Percentiles rank a stretch among this genome's conserved stretches.
phyloP scores from a whole-genome alignment of 306 rosid genomes.

The Glycine latifolia region DNA sequence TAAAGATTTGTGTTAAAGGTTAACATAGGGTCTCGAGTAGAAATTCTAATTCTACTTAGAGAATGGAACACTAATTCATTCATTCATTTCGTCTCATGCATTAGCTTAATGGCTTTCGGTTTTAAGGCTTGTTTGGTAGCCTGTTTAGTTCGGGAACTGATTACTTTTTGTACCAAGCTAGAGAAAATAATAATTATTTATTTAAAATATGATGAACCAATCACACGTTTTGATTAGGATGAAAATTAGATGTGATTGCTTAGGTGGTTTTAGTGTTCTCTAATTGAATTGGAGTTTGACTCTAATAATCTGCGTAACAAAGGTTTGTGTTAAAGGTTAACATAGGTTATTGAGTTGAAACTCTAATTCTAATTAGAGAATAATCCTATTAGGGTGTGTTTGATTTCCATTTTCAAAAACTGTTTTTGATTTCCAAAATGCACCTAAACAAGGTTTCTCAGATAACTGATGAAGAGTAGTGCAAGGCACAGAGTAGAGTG shows the following conservation, averaged over 20 bases:
- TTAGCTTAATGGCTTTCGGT: background rate
- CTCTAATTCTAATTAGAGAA: background rate
- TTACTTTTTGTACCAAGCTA: background rate
- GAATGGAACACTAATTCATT: background rate
- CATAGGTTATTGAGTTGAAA: background rate
- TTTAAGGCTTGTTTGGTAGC: background rate
- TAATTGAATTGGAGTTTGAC: background rate
- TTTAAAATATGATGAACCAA: background rate
- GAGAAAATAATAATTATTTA: background rate
- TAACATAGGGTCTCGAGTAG: background rate
- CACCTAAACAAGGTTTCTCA: background rate
- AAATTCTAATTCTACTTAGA: background rate
- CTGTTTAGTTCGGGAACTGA: background rate
- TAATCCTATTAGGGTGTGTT: background rate
- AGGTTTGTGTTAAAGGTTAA: background rate
- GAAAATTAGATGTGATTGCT: background rate
- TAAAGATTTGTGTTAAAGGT: background rate
- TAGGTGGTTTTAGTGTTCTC: background rate
- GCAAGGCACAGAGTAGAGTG: background rate
- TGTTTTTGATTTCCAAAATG: background rate
- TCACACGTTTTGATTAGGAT: background rate
- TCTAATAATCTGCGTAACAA: background rate
- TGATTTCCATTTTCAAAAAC: background rate
- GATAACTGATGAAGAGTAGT: background rate
- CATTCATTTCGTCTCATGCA: too few relatives aligned